Percentiles rank a stretch among this genome's conserved stretches.
Evolutionary conservation across 176 grass and related monocot species (phyloP).

Genomic region (Phyllostachys edulis): DNA sequence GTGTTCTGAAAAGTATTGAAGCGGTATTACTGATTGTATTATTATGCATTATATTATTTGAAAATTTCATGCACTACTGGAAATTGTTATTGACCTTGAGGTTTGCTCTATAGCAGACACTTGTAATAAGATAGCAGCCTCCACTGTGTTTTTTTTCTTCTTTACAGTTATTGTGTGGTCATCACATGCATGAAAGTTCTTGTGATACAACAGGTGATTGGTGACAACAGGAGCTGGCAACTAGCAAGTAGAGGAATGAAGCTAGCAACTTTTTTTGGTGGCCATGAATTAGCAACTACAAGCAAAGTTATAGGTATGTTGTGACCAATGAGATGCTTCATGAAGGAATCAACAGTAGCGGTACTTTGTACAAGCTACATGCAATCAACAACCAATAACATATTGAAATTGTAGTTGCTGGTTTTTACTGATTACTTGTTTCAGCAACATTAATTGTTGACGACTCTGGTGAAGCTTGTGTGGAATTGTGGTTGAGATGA

Average conservation of each 20-base stretch:
- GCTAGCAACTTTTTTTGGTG: slow-evolving; percentile 11
- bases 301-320: slow-evolving; percentile 27
- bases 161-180: background rate
- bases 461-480: background rate
- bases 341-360: slow-evolving; percentile 7
- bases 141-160: background rate
- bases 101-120: background rate
- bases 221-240: background rate
- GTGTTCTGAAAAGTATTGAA: background rate
- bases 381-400: background rate
- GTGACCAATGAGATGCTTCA: slow-evolving; percentile 14
- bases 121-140: slow-evolving; percentile 1
- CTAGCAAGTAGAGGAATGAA: slow-evolving; percentile 16
- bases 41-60: background rate
- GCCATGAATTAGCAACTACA: background rate
- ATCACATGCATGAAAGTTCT: background rate
- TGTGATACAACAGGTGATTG: slow-evolving; percentile 11
- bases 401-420: slow-evolving; percentile 26
- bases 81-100: background rate
- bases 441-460: slow-evolving; percentile 13
- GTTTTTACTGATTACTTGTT: slow-evolving; percentile 24
- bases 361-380: background rate
- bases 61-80: background rate
- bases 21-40: background rate
- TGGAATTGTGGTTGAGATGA: slow-evolving; percentile 8